Evolutionary conservation across 495 filamentous ascomycete species (phyloP), one percentile per base, ranked within the genome.

Genomic region (Xylaria telfairii): DNA sequence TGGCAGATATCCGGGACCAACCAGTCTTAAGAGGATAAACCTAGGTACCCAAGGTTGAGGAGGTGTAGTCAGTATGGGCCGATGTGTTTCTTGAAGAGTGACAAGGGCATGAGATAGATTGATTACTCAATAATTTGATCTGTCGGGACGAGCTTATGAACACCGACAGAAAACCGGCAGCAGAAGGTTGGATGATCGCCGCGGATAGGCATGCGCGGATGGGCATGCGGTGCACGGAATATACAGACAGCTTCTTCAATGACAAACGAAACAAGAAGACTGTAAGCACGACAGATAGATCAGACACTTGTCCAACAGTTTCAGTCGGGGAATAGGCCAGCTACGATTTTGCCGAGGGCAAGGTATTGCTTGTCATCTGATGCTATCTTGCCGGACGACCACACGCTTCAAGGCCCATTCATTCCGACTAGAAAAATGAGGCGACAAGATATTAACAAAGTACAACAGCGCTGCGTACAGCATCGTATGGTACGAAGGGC

Each of bases 321-420:
- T 37, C 56, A 59, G 7, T 28, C 44, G 62, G 17, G 42, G 42
- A 51, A 47, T 41, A n/a, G 37, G 44, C 44, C 44, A 44, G 62
- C 42, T 65, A 51, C 30, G 10, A 9, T 51, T 8, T 8, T 65
- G 62, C 62, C 62, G 62, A 51, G 42, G 62, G 62, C 62, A 65
- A 21, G 26, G 39, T 21, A 12, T 47, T 26, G 9, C 44, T 51
- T 19, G 44, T 65, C 62, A 51, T 51, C 42, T 37, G 44, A 51
- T 34, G 19, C 21, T n/a, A 28, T 17, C 44, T 47, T 30, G 28
- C 24, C 28, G 42, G 26, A n/a, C 28, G 10, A 44, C n/a, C n/a
- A n/a, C n/a, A n/a, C n/a, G n/a, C 3, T 37, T 4, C 6, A 5
- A 46, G 3, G 13, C 7, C 41, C 41, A 47, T 26, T 63, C 37